Conservation (phyloP, 2,329 filamentous ascomycete genomes). For the Talaromyces islandicus region DNA sequence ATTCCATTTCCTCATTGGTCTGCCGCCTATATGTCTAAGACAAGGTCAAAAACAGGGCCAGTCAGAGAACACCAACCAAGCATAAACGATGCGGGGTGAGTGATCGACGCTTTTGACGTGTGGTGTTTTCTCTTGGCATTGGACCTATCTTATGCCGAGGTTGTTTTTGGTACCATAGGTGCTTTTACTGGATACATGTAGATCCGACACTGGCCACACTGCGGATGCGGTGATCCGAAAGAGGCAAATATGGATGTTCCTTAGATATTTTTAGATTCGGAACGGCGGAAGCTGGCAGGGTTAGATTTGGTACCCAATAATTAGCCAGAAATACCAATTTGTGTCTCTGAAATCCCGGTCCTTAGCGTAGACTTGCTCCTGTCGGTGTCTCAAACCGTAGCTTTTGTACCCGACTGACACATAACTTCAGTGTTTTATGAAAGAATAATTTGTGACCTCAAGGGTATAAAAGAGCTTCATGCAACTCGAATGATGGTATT, state of each 20-base stretch:
- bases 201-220: background rate
- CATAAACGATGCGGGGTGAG: background rate
- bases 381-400: background rate
- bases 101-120: background rate
- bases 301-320: background rate
- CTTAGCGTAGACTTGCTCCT: background rate
- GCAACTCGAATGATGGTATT: background rate
- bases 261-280: background rate
- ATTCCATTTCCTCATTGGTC: background rate
- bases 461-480: background rate
- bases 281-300: background rate
- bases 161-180: background rate
- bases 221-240: background rate
- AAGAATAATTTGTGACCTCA: background rate
- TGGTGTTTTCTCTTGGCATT: background rate
- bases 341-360: background rate
- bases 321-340: background rate
- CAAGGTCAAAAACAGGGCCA: background rate
- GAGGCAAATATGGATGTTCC: background rate
- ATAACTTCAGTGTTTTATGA: background rate
- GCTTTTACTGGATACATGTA: background rate
- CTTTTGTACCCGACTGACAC: background rate
- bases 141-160: background rate
- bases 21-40: background rate
- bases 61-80: background rate